Conservation (phyloP, 208 protist species). For the Crithidia brevicula region DNA sequence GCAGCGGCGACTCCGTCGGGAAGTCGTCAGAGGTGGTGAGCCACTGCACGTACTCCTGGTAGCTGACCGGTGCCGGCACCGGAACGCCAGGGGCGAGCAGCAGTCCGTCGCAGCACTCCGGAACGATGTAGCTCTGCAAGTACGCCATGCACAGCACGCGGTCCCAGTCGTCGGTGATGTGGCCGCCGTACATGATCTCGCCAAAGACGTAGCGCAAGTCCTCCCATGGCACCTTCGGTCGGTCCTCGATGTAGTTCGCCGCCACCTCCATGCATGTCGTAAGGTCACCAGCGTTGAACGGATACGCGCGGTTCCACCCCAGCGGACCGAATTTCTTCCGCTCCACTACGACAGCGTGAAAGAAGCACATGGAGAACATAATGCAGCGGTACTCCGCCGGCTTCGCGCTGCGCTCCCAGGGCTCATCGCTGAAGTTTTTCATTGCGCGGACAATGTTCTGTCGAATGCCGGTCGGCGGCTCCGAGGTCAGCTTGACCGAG, state of each 20-base stretch:
- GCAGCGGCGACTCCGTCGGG: constrained; percentile 94
- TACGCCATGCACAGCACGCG: constrained; percentile 97
- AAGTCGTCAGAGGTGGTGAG: constrained; percentile 91
- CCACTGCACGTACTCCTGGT: constrained; percentile 96
- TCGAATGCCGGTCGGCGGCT: constrained; percentile 97
- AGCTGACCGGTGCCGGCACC: constrained; percentile 83
- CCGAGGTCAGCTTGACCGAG: constrained; percentile 99
- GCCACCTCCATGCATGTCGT: constrained; percentile 97
- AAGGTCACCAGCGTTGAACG: constrained; percentile 98
- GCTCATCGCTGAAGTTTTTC: constrained; percentile 95
- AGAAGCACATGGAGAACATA: constrained; percentile 98
- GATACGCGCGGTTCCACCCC: constrained; percentile 98
- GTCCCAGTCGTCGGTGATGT: constrained; percentile 99
- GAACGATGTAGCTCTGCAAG: constrained; percentile 90
- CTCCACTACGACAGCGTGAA: constrained; percentile 98
- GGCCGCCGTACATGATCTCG: constrained; percentile 99
- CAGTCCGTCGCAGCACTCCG: constrained; percentile 92
- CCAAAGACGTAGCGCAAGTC: constrained; percentile 99
- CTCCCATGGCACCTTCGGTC: constrained; percentile 97
- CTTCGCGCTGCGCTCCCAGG: constrained; percentile 96
- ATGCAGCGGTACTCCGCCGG: constrained; percentile 97
- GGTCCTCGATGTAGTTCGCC: constrained; percentile 98
- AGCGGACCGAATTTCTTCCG: constrained; percentile 98
- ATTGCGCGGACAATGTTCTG: constrained; percentile 97
- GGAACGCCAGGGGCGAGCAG: constrained; percentile 94